Evolutionary conservation across 164 flowering plant species (phyloP).

Genomic region (Vitis riparia): DNA sequence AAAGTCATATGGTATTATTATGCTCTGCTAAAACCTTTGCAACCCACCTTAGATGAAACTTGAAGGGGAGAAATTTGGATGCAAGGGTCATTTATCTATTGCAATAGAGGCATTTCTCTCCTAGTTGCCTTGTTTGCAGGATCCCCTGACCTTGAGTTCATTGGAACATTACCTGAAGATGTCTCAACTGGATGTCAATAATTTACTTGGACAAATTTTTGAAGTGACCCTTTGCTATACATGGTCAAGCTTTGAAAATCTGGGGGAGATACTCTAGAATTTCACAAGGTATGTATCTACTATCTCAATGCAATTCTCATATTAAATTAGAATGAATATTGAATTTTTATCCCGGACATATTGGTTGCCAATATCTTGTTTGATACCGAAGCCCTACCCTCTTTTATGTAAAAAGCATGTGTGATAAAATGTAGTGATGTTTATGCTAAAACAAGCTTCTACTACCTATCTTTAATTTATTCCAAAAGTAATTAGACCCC

Average conservation of each 20-base stretch:
- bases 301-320: background rate
- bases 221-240: conserved; percentile 91
- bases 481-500: too few species aligned
- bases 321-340: background rate
- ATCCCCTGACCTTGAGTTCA: background rate
- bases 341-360: background rate
- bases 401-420: too few species aligned
- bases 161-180: background rate
- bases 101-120: conserved; percentile 80
- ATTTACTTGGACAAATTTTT: conserved; percentile 52
- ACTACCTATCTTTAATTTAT: too few species aligned
- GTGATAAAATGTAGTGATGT: too few species aligned
- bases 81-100: conserved; percentile 88
- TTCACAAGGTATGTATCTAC: conserved; percentile 71
- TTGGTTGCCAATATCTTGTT: too few species aligned
- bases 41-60: conserved; percentile 73
- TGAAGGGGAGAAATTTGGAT: conserved; percentile 83
- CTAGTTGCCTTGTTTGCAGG: background rate
- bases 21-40: conserved; percentile 2
- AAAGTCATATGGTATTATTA: background rate
- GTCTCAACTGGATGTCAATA: background rate
- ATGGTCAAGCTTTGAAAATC: conserved; percentile 96
- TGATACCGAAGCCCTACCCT: too few species aligned
- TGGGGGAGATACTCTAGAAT: conserved; percentile 95
- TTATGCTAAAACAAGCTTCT: too few species aligned